Percentiles rank a stretch among this genome's conserved stretches.
These are phyloP conservation scores for Amanita brunnescens DNA, from an alignment of 768 basidiomycete species.

Conservation along the genomic window DNA sequence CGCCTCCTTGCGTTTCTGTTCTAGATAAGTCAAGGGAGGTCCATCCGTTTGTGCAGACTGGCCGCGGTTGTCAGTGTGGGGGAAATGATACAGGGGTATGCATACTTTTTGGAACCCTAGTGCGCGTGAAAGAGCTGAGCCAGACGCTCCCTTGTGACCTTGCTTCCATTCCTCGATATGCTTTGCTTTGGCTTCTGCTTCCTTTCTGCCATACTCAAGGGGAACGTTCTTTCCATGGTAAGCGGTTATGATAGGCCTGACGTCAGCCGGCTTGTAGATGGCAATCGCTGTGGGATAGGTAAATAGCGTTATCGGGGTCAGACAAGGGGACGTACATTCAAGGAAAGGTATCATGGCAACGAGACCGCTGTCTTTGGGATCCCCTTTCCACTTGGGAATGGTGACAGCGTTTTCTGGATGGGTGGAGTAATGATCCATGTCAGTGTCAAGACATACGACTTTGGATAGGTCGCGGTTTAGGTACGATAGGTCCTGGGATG, in stretches of 20 bases:
- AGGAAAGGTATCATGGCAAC: slow-evolving; percentile 95
- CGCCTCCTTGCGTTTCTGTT: slow-evolving; percentile 43
- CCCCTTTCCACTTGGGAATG: slow-evolving; percentile 81
- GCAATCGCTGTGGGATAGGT: slow-evolving; percentile 59
- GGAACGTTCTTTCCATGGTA: slow-evolving; percentile 88
- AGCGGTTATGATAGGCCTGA: slow-evolving; percentile 77
- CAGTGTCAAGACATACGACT: slow-evolving; percentile 81
- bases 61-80: background rate
- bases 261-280: slow-evolving; percentile 81
- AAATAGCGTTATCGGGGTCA: background rate
- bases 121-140: slow-evolving; percentile 28
- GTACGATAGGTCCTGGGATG: slow-evolving; percentile 74
- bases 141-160: slow-evolving; percentile 25
- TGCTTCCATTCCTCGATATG: slow-evolving; percentile 80
- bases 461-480: slow-evolving; percentile 90
- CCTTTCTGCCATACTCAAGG: slow-evolving; percentile 80
- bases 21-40: slow-evolving; percentile 43
- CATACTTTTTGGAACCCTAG: slow-evolving; percentile 29
- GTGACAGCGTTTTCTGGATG: slow-evolving; percentile 88
- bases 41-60: slow-evolving; percentile 17
- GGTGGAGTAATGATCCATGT: slow-evolving; percentile 63
- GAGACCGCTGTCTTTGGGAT: slow-evolving; percentile 59
- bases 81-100: background rate
- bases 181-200: slow-evolving; percentile 70
- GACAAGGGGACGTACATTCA: slow-evolving; percentile 53